A percentile compares a stretch with the other conserved stretches of the same genome.
Conservation (phyloP, 495 filamentous ascomycete species). For the Parathielavia hyrcaniae region DNA sequence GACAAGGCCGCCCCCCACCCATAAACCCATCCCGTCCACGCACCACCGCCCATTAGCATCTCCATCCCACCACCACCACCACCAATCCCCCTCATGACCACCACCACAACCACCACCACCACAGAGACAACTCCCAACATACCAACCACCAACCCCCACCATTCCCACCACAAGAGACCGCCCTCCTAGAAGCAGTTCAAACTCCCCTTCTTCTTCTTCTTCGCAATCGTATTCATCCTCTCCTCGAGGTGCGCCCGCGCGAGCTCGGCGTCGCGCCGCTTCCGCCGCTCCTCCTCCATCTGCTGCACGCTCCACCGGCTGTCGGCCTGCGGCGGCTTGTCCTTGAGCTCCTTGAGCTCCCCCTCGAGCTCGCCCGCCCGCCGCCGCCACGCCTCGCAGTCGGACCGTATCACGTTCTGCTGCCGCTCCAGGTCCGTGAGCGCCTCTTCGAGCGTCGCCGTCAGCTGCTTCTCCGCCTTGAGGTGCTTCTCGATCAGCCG, state of each 20-base stretch:
- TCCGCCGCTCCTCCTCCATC: slow-evolving; percentile 89
- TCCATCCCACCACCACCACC: neutral
- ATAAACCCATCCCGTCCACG: neutral
- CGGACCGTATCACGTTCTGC: slow-evolving; percentile 75
- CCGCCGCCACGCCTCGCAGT: slow-evolving; percentile 85
- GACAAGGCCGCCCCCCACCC: neutral
- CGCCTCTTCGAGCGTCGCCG: slow-evolving; percentile 88
- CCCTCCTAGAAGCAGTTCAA: slow-evolving; percentile 85
- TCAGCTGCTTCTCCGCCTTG: slow-evolving; percentile 92
- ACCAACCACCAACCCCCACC: slow-evolving; percentile 1
- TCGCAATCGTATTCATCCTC: slow-evolving; percentile 85
- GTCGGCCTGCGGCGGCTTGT: slow-evolving; percentile 40
- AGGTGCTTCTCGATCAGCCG: slow-evolving; percentile 95
- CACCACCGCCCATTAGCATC: neutral
- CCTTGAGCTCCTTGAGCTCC: slow-evolving; percentile 63
- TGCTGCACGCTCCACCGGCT: slow-evolving; percentile 81
- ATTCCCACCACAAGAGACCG: neutral
- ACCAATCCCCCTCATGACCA: slow-evolving; percentile 3
- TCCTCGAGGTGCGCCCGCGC: slow-evolving; percentile 85
- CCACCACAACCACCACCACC: neutral
- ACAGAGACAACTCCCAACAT: too few species aligned
- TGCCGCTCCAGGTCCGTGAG: slow-evolving; percentile 86
- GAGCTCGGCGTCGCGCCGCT: slow-evolving; percentile 78
- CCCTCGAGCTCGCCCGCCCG: slow-evolving; percentile 70
- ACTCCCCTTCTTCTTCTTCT: slow-evolving; percentile 93